Evolutionary conservation across 2,329 filamentous ascomycete genomes (phyloP), one percentile per base, ranked within the genome.

Genomic region (Aspergillus viridinutans): DNA sequence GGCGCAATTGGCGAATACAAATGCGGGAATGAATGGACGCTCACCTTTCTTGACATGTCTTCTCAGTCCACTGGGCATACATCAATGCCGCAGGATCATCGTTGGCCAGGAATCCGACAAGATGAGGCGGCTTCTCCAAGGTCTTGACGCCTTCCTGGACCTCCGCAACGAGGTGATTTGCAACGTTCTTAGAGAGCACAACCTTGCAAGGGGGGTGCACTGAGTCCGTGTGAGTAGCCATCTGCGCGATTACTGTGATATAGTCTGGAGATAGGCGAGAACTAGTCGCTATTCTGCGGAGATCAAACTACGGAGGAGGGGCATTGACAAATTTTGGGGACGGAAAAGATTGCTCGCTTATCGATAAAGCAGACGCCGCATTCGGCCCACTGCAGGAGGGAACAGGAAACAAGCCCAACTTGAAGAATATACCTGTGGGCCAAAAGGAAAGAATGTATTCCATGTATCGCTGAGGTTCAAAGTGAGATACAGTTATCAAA

Each of bases 31-130:
- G 47, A 56, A 35, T 64, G 58, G 56, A 64, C 58, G 72, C 89
- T 88, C 81, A 97, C 92, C 97, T 95, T 74, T 97, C 93, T 75
- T 87, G 84, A 76, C 91, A 96, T 3, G 94, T 97, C 83, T 96
- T 97, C 75, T 91, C 90, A 43, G 93, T 97, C 90, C 91, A 97
- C 75, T 97, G 90, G 54, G 94, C 94, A 73, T 99, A 97, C 80
- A 95, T 91, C 67, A 90, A 81, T 32, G 93, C 93, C 42, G 92
- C 90, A 29, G 92, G 91, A 76, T 99, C 94, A 63, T 84, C 84
- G 76, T 96, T 97, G 64, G 93, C 92, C 56, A 99, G 81, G 76
- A 97, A 96, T 58, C 93, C 94, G 48, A 93, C 90, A 53, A 99
- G 83, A 60, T 89, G 87, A 35, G 94, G 92, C 71, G 86, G 79